Conservation (phyloP, 768 basidiomycete species). For the Suillus cothurnatus region DNA sequence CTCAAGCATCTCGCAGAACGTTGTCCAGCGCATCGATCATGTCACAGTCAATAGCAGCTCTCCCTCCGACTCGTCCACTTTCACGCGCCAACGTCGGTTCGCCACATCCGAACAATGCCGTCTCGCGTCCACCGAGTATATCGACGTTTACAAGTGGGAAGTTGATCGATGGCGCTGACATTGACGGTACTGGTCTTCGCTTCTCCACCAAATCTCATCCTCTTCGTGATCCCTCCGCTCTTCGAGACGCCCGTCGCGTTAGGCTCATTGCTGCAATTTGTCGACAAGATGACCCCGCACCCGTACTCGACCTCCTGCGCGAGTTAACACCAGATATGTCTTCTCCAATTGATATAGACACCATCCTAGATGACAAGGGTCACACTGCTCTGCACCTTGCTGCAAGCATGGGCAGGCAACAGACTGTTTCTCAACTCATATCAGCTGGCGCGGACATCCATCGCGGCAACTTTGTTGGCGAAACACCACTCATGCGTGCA, state of each 20-base stretch:
- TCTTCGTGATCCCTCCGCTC: constrained; percentile 54
- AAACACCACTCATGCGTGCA: constrained; percentile 92
- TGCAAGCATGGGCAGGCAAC: constrained; percentile 76
- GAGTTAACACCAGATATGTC: constrained; percentile 53
- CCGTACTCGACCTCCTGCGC: constrained; percentile 65
- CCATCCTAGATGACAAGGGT: constrained; percentile 90
- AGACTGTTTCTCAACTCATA: constrained; percentile 71
- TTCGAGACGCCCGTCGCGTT: constrained; percentile 55
- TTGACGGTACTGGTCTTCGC: constrained; percentile 52
- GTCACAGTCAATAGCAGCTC: constrained; percentile 17
- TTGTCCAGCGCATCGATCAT: constrained; percentile 11
- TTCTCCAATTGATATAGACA: constrained; percentile 61
- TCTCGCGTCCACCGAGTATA: constrained; percentile 50
- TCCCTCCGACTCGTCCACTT: constrained; percentile 31
- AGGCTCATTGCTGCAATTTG: constrained; percentile 69
- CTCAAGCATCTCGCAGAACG: constrained; percentile 19
- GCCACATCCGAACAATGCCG: constrained; percentile 44
- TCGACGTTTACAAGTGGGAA: constrained; percentile 46
- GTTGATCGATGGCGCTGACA: constrained; percentile 41
- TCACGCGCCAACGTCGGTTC: constrained; percentile 34
- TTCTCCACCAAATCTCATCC: constrained; percentile 68
- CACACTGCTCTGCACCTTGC: constrained; percentile 96
- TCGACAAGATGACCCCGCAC: constrained; percentile 65
- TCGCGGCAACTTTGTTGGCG: constrained; percentile 90
- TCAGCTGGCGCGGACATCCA: constrained; percentile 82